Evolutionary conservation across 2,329 filamentous ascomycete genomes (phyloP).

Genomic region (Cladophialophora yegresii): DNA sequence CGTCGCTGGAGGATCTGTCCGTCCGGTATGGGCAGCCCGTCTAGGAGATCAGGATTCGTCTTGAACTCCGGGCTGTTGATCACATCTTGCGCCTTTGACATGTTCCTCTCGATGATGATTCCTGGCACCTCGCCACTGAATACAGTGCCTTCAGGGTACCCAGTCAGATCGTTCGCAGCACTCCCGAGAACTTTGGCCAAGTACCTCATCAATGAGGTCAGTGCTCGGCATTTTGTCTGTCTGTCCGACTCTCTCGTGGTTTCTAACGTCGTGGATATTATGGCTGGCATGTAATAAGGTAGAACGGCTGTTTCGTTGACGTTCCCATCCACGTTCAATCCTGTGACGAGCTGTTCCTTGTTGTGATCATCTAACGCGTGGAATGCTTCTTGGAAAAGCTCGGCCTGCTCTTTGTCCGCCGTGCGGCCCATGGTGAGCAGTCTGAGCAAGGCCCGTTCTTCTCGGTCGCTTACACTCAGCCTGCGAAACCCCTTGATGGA

Average conservation of each 20-base stretch:
- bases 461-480: conserved; percentile 36
- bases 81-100: conserved; percentile 37
- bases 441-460: conserved; percentile 43
- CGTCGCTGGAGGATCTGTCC: conserved; percentile 34
- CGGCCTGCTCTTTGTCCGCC: conserved; percentile 38
- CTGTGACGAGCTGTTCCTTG: conserved; percentile 36
- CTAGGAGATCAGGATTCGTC: conserved; percentile 37
- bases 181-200: conserved; percentile 38
- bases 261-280: conserved; percentile 41
- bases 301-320: conserved; percentile 42
- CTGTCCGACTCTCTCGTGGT: conserved; percentile 29
- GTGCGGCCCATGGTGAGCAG: conserved; percentile 45
- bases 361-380: conserved; percentile 30
- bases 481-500: conserved; percentile 37
- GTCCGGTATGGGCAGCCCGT: conserved; percentile 36
- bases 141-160: conserved; percentile 14
- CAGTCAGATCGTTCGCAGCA: conserved; percentile 13
- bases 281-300: conserved; percentile 46
- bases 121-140: conserved; percentile 30
- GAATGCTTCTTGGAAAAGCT: conserved; percentile 40
- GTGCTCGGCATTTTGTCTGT: conserved; percentile 32
- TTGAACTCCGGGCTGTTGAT: conserved; percentile 39
- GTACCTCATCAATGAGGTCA: conserved; percentile 40
- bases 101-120: conserved; percentile 39
- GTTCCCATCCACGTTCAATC: conserved; percentile 44